Percentiles rank a stretch among this genome's conserved stretches.
Evolutionary conservation across 2,329 filamentous ascomycete species (phyloP).

Genomic region (Stylonectria norvegica): DNA sequence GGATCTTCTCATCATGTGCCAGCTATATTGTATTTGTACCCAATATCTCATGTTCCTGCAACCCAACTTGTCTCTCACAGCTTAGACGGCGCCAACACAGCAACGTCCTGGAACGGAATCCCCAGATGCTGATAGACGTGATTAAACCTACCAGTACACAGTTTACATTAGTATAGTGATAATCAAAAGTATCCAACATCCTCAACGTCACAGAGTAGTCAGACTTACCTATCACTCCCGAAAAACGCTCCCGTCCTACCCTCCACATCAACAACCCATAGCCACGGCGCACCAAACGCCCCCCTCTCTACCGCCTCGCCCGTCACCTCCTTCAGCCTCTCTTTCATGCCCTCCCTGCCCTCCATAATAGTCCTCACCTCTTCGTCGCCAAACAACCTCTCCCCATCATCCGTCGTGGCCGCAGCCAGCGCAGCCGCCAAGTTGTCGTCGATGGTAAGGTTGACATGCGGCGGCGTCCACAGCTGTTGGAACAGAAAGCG

Average conservation of each 20-base stretch:
- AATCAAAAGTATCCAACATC: background rate
- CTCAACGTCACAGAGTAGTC: too few species aligned
- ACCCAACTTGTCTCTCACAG: constrained; percentile 30
- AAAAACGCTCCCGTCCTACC: constrained; percentile 68
- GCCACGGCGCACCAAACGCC: constrained; percentile 76
- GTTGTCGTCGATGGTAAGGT: constrained; percentile 57
- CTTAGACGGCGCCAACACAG: constrained; percentile 34
- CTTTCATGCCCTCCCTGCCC: constrained; percentile 46
- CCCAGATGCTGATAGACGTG: constrained; percentile 66
- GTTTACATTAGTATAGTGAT: background rate
- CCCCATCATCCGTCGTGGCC: constrained; percentile 22
- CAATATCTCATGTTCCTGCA: too few species aligned
- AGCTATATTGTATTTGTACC: too few species aligned
- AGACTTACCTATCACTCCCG: constrained; percentile 62
- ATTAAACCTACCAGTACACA: constrained; percentile 51
- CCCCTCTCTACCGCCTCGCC: constrained; percentile 59
- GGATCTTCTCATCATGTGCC: too few species aligned
- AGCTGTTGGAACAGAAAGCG: constrained; percentile 56
- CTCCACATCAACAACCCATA: constrained; percentile 59
- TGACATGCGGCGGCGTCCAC: constrained; percentile 57
- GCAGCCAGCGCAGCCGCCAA: constrained; percentile 40
- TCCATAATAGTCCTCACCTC: constrained; percentile 56
- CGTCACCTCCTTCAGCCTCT: constrained; percentile 53
- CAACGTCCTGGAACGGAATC: constrained; percentile 55
- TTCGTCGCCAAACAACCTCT: constrained; percentile 43